Conservation (phyloP, 805 yeast species). For the Priceomyces fermenticarens region DNA sequence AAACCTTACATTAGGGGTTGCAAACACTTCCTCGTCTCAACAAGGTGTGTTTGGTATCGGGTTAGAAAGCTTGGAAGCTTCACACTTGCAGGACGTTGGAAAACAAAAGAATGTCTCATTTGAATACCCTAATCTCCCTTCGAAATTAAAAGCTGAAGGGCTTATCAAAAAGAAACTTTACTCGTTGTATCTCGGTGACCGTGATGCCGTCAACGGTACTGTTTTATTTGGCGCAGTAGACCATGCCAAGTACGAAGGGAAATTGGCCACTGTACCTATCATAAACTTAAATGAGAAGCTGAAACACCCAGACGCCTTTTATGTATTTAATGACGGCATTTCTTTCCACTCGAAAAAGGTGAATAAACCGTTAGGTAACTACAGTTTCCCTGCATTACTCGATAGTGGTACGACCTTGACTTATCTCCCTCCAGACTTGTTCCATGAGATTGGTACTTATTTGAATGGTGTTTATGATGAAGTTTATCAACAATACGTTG, state of each 20-base stretch:
- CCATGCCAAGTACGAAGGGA: conserved; percentile 37
- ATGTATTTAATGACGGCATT: conserved; percentile 17
- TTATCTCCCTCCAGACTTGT: conserved; percentile 41
- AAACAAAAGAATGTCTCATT: conserved; percentile 9
- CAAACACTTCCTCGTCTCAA: conserved; percentile 58
- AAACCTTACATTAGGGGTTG: conserved; percentile 70
- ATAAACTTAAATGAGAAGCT: conserved; percentile 35
- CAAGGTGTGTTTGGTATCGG: conserved; percentile 78
- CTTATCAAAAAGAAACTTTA: conserved; percentile 29
- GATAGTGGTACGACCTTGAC: conserved; percentile 37
- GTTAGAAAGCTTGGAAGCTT: conserved; percentile 63
- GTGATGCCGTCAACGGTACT: conserved; percentile 24
- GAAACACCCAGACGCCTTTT: conserved; percentile 3
- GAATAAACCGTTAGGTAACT: conserved; percentile 4
- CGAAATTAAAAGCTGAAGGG: conserved; percentile 30
- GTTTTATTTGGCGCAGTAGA: conserved; percentile 44
- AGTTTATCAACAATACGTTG: conserved; percentile 41
- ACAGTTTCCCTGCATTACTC: conserved; percentile 21
- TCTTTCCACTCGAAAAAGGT: conserved; percentile 12
- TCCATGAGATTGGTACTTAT: conserved; percentile 32
- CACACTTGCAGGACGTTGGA: conserved; percentile 24
- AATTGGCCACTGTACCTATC: conserved; percentile 31
- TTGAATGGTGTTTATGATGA: conserved; percentile 42
- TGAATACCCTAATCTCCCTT: conserved; percentile 38
- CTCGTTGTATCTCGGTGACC: conserved; percentile 34